These are phyloP conservation scores for Cyclotella cryptica DNA, from an alignment of 108 stramenopile genomes.

Conservation along the genomic window DNA sequence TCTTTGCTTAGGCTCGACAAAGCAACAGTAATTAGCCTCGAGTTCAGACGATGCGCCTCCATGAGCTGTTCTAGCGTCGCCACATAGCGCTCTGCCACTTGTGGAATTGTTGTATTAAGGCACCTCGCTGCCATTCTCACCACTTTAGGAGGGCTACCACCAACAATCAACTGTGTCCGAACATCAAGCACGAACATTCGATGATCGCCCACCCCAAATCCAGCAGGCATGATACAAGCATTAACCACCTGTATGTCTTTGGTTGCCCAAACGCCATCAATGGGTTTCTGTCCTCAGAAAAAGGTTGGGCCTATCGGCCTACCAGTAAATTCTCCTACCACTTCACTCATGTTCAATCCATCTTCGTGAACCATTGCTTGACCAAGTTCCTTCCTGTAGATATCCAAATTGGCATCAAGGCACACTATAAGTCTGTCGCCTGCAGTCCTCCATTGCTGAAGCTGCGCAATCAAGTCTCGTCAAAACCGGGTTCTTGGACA, in stretches of 20 bases:
- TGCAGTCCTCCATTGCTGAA: not conserved
- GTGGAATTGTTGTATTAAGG: not conserved
- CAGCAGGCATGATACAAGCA: not conserved
- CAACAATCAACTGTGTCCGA: not conserved
- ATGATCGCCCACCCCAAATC: not conserved
- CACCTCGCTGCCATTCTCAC: not conserved
- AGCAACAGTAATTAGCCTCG: not conserved
- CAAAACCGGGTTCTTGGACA: conserved; percentile 9
- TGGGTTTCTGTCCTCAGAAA: not conserved
- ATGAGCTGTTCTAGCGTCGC: not conserved
- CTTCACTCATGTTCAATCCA: conserved; percentile 6
- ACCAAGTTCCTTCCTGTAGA: not conserved
- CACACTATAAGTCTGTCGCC: not conserved
- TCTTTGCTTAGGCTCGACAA: too few relatives aligned
- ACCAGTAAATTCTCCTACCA: not conserved
- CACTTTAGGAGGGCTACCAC: not conserved
- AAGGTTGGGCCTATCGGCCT: not conserved
- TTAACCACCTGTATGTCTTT: not conserved
- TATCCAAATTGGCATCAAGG: not conserved
- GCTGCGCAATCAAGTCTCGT: not conserved
- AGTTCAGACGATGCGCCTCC: not conserved
- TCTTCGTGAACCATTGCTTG: not conserved
- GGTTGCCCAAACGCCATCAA: not conserved
- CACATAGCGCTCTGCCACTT: not conserved
- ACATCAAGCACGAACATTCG: not conserved